Percentiles rank a stretch among this genome's conserved stretches.
phyloP scores from a whole-genome alignment of 164 flowering plant species.

The Berberis thunbergii region DNA sequence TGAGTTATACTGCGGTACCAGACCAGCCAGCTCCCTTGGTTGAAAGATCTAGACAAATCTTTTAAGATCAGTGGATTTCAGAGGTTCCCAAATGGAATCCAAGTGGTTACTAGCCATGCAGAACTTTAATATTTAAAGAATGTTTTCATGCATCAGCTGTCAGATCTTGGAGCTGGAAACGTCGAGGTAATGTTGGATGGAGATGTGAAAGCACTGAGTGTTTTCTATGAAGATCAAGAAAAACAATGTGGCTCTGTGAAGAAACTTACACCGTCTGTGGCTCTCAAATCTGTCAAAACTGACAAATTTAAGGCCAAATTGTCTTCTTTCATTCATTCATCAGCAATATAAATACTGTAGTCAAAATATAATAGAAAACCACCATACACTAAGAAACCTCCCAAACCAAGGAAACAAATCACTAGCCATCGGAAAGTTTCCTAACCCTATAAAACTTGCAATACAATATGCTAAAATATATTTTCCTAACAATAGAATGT shows the following conservation, averaged over 20 bases:
- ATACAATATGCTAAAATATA: too few species aligned
- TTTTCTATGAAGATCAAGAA: not conserved
- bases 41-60: not conserved
- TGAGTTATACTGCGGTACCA: not conserved
- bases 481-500: too few species aligned
- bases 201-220: conserved; percentile 6
- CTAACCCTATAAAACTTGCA: too few species aligned
- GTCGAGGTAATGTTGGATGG: conserved; percentile 19
- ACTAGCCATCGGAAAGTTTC: too few species aligned
- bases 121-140: conserved; percentile 12
- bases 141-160: conserved; percentile 5
- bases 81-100: conserved; percentile 5
- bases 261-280: not conserved
- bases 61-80: conserved; percentile 16
- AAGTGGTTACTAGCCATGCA: conserved; percentile 8
- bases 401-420: too few species aligned
- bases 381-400: too few species aligned
- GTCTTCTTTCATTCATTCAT: too few species aligned
- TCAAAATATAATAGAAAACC: too few species aligned
- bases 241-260: not conserved
- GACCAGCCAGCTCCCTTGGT: not conserved
- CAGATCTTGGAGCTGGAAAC: conserved; percentile 1
- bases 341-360: too few species aligned
- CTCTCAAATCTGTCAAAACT: not conserved
- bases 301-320: too few species aligned